Conservation (phyloP, 2,329 filamentous ascomycete species). For the Pseudogymnoascus sp. region DNA sequence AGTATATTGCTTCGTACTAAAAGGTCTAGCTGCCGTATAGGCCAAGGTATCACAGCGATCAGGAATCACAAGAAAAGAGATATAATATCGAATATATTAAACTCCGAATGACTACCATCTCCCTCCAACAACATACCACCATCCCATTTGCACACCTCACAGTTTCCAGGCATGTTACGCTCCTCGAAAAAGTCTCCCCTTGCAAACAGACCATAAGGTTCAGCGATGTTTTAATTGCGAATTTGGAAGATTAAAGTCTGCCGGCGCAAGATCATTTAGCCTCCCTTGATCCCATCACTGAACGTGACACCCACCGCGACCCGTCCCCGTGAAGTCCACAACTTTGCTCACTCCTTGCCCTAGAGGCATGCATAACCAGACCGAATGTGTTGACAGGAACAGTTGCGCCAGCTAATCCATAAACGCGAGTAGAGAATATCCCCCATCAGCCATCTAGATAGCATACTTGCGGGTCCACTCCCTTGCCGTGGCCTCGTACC, state of each 20-base stretch:
- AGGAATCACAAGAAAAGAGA: neutral
- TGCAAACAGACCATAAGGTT: slow-evolving; percentile 3
- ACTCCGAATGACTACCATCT: slow-evolving; percentile 1
- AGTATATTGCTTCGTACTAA: neutral
- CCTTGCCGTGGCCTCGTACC: slow-evolving; percentile 91
- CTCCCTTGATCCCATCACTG: slow-evolving; percentile 8
- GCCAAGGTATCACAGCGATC: neutral
- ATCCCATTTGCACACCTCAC: slow-evolving; percentile 8
- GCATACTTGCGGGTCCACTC: slow-evolving; percentile 99
- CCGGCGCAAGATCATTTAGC: slow-evolving; percentile 8
- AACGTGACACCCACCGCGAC: slow-evolving; percentile 6
- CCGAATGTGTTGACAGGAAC: slow-evolving; percentile 11
- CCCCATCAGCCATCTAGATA: slow-evolving; percentile 48
- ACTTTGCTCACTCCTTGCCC: slow-evolving; percentile 9
- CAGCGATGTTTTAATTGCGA: slow-evolving; percentile 8
- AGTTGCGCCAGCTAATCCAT: slow-evolving; percentile 14
- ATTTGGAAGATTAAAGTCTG: slow-evolving; percentile 6
- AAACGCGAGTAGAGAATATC: slow-evolving; percentile 10
- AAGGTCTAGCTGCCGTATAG: neutral
- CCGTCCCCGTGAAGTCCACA: neutral
- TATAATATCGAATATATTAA: slow-evolving; percentile 8
- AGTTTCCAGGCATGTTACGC: slow-evolving; percentile 1
- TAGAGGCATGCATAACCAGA: slow-evolving; percentile 11
- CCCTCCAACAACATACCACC: slow-evolving; percentile 1
- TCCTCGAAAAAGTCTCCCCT: neutral